Conservation (phyloP, 306 rosid genomes). For the Trifolium fragiferum region DNA sequence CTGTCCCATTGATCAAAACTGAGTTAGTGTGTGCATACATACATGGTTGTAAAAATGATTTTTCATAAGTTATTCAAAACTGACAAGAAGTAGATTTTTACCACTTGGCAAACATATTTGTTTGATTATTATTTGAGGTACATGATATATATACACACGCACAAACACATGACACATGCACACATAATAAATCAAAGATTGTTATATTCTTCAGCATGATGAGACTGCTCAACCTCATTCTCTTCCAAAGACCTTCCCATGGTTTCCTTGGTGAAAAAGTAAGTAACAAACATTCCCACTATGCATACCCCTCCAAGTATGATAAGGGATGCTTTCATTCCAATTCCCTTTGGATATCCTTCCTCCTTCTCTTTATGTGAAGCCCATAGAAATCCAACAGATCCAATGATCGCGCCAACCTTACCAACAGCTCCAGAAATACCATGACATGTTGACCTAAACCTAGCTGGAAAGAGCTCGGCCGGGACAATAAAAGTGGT, state of each 20-base stretch:
- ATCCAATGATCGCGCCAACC: conserved; percentile 74
- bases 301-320: conserved; percentile 68
- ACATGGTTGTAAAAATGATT: neutral
- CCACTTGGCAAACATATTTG: neutral
- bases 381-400: conserved; percentile 68
- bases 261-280: conserved; percentile 69
- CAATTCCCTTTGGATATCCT: conserved; percentile 46
- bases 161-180: neutral
- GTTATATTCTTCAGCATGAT: neutral
- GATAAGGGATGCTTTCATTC: conserved; percentile 53
- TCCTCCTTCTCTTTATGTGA: conserved; percentile 34
- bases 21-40: no score
- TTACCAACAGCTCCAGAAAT: conserved; percentile 79
- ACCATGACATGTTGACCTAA: conserved; percentile 81
- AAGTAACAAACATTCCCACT: conserved; percentile 63
- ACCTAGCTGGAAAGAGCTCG: conserved; percentile 80
- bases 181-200: conserved; percentile 7
- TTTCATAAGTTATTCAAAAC: neutral
- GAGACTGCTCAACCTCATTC: conserved; percentile 53
- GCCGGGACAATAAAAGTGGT: conserved; percentile 82
- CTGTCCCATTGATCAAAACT: no score
- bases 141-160: neutral
- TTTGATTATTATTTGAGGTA: neutral
- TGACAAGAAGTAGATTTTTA: neutral
- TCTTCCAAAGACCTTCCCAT: conserved; percentile 76